Evolutionary conservation across 352 stramenopile species (phyloP).

Genomic region (Pythium plurisporium): DNA sequence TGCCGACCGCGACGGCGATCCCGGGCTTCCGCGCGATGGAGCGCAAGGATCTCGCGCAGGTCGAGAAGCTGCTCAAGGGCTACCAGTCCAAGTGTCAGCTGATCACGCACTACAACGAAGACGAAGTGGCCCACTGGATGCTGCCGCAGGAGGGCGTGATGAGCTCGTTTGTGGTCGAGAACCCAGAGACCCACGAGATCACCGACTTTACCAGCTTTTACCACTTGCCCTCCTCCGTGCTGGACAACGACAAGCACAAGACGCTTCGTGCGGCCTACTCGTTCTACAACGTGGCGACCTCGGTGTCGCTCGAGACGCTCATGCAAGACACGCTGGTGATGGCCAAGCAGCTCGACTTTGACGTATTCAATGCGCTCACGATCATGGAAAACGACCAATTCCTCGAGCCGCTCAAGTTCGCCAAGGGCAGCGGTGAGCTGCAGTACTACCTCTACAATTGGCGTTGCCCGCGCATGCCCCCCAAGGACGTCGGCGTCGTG

Average conservation of each 20-base stretch:
- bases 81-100: slow-evolving; percentile 77
- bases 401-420: slow-evolving; percentile 56
- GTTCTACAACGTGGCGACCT: slow-evolving; percentile 95
- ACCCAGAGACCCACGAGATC: slow-evolving; percentile 65
- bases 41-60: slow-evolving; percentile 41
- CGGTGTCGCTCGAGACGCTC: slow-evolving; percentile 46
- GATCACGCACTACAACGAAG: slow-evolving; percentile 79
- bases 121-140: slow-evolving; percentile 97
- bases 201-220: slow-evolving; percentile 97
- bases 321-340: slow-evolving; percentile 68
- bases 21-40: slow-evolving; percentile 55
- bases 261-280: slow-evolving; percentile 98
- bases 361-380: slow-evolving; percentile 71
- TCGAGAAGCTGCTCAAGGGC: slow-evolving; percentile 41
- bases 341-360: slow-evolving; percentile 44
- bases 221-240: slow-evolving; percentile 95
- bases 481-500: slow-evolving; percentile 52
- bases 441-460: slow-evolving; percentile 83
- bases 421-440: slow-evolving; percentile 50
- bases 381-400: slow-evolving; percentile 65
- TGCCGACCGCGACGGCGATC: slow-evolving; percentile 47
- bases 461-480: slow-evolving; percentile 57
- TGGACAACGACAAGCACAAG: slow-evolving; percentile 93
- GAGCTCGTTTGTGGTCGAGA: slow-evolving; percentile 91
- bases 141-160: slow-evolving; percentile 94